phyloP scores from a whole-genome alignment of 2,329 filamentous ascomycete genomes.

The Trichophyton benhamiae region DNA sequence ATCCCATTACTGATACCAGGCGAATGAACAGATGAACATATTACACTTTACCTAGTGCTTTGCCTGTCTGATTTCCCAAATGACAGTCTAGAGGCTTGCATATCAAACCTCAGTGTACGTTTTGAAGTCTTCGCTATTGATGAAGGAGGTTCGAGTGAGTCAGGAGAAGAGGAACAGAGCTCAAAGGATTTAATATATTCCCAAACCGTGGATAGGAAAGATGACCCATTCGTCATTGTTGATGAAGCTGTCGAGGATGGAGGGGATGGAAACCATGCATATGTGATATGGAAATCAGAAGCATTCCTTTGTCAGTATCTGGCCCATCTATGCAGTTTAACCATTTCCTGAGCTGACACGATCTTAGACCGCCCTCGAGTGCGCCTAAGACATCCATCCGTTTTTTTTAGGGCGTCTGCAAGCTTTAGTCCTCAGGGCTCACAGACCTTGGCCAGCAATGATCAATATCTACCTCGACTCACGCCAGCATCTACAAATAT shows the following conservation, averaged over 20 bases:
- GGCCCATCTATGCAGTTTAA: neutral
- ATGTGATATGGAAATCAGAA: conserved; percentile 35
- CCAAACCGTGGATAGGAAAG: conserved; percentile 25
- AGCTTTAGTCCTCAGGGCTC: conserved; percentile 34
- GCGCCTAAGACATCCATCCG: conserved; percentile 43
- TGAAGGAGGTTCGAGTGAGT: conserved; percentile 30
- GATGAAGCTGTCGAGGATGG: conserved; percentile 32
- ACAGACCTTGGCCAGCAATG: conserved; percentile 28
- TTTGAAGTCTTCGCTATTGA: conserved; percentile 39
- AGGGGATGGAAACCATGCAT: conserved; percentile 29
- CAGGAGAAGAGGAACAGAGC: conserved; percentile 21
- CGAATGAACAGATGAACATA: conserved; percentile 39
- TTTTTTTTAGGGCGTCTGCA: conserved; percentile 42
- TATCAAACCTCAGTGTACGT: conserved; percentile 38
- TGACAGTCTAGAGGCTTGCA: conserved; percentile 35
- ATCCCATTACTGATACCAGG: neutral
- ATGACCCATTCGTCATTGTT: conserved; percentile 35
- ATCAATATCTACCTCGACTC: conserved; percentile 43
- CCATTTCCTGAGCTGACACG: neutral
- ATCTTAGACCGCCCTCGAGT: conserved; percentile 33
- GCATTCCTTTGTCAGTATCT: conserved; percentile 29
- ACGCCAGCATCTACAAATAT: conserved; percentile 48
- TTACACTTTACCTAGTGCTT: conserved; percentile 41
- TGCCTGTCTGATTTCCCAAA: conserved; percentile 40
- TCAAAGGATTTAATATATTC: conserved; percentile 34